A percentile compares a stretch with the other conserved stretches of the same genome.
These are phyloP conservation scores for Neohortaea acidophila DNA, from an alignment of 495 filamentous ascomycete genomes.

Conservation along the genomic window DNA sequence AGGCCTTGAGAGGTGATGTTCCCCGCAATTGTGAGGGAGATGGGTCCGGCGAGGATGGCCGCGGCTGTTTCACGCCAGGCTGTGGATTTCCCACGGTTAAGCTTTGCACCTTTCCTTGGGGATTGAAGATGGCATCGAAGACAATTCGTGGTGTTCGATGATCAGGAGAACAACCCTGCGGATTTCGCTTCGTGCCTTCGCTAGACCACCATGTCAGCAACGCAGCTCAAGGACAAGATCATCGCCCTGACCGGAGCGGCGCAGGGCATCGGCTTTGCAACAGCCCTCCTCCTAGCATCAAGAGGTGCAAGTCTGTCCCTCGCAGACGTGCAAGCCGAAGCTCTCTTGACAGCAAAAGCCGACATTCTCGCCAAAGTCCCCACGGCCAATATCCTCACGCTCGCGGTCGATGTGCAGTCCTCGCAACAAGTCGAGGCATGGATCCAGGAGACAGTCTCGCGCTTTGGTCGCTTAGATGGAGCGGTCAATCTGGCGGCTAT, in stretches of 20 bases:
- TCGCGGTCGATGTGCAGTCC: slow-evolving; percentile 30
- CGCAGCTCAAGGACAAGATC: slow-evolving; percentile 6
- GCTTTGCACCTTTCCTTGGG: too few species aligned
- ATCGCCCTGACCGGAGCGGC: slow-evolving; percentile 10
- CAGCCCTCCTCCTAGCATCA: slow-evolving; percentile 3
- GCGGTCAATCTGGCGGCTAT: slow-evolving; percentile 20
- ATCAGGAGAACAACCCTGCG: too few species aligned
- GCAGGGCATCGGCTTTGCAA: slow-evolving; percentile 10
- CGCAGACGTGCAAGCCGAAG: slow-evolving; percentile 1
- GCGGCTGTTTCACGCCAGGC: too few species aligned
- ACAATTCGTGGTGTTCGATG: too few species aligned
- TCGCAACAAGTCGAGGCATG: slow-evolving; percentile 31
- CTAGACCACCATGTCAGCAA: too few species aligned
- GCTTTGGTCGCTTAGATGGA: slow-evolving; percentile 24
- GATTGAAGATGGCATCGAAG: too few species aligned
- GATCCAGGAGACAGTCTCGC: slow-evolving; percentile 30
- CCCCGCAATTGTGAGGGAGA: too few species aligned
- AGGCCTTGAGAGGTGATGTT: too few species aligned
- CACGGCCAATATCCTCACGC: slow-evolving; percentile 1
- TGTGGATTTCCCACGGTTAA: too few species aligned
- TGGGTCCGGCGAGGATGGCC: too few species aligned
- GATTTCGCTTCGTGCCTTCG: too few species aligned
- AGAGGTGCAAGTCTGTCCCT: slow-evolving; percentile 6
- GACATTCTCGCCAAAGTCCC: background rate
- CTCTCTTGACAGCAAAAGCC: slow-evolving; percentile 1